phyloP scores from a whole-genome alignment of 176 grass and related monocot genomes.

The Stipa capillata region DNA sequence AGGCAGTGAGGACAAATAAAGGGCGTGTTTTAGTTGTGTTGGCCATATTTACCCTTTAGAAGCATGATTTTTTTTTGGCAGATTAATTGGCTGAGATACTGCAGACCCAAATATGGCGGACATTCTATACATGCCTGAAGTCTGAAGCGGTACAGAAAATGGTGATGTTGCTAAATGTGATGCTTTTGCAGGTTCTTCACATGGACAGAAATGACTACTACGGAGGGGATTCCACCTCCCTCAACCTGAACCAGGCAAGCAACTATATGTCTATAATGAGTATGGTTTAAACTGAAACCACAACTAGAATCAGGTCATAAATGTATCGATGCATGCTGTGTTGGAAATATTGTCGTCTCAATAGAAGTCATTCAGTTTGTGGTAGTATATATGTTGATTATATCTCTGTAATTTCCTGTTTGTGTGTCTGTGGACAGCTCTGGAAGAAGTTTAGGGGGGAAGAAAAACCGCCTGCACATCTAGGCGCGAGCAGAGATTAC shows the following conservation, averaged over 20 bases:
- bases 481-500: slow-evolving; percentile 76
- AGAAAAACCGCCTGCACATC: slow-evolving; percentile 54
- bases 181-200: slow-evolving; percentile 58
- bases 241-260: slow-evolving; percentile 74
- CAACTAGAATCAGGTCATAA: not conserved
- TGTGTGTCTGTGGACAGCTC: slow-evolving; percentile 27
- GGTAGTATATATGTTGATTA: not conserved
- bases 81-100: not conserved
- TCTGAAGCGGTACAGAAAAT: not conserved
- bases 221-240: slow-evolving; percentile 76
- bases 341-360: not conserved
- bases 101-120: not conserved
- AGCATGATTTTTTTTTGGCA: no score
- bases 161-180: not conserved
- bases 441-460: slow-evolving; percentile 79
- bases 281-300: not conserved
- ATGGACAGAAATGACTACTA: slow-evolving; percentile 93
- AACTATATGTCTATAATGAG: not conserved
- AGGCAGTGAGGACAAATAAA: not conserved
- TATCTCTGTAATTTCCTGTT: not conserved
- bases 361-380: not conserved
- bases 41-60: no score
- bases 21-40: not conserved
- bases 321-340: not conserved
- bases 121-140: not conserved